Base-by-base conservation (phyloP, 306 rosid species). In the Citrullus mucosospermus region DNA sequence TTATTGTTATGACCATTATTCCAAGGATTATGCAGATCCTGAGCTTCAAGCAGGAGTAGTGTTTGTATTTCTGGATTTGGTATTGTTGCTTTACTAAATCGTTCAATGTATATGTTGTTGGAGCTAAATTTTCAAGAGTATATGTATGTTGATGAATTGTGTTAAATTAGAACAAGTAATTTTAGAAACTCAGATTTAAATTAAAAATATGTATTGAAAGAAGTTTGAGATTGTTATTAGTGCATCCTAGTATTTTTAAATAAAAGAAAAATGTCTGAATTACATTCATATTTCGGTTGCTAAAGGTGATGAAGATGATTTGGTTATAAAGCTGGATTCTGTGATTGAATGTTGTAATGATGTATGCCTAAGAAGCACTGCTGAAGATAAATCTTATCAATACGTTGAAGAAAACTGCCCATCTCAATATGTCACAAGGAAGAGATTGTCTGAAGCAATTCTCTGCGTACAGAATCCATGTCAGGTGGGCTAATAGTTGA, bases 331-430 rank as follows among this genome's bases (percentile, higher is more conserved):
- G 90, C 78, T 93, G 68, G 97, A 93, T 50, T 80, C 90, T 78
- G 78, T 91, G n/a, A 77, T 90, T 54, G 96, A 91, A 76, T 89
- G 93, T 18, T 91, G 90, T 74, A 88, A 86, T 83, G 90, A 82
- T 82, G 78, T 39, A 39, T 84, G 78, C 32, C 66, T 14, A 55
- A 74, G 72, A 79, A 81, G 81, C 70, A 48, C 28, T 74, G 75
- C 82, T 41, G 88, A 83, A 74, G 92, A 65, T 75, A 83, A 83
- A 68, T 77, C 72, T 38, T 62, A 48, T 73, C 81, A 32, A 70
- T 82, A 56, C 74, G 68, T 25, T 63, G 90, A 86, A 51, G 86
- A 83, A 58, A 86, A 82, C 71, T 68, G 46, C 85, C 68, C 79
- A 73, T 32, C 87, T 62, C 83, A 77, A 81, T 36, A 3, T 78